Percentiles rank a stretch among this genome's conserved stretches.
phyloP scores from a whole-genome alignment of 2,329 filamentous ascomycete genomes.

The Lecanoromycetidae sp. region DNA sequence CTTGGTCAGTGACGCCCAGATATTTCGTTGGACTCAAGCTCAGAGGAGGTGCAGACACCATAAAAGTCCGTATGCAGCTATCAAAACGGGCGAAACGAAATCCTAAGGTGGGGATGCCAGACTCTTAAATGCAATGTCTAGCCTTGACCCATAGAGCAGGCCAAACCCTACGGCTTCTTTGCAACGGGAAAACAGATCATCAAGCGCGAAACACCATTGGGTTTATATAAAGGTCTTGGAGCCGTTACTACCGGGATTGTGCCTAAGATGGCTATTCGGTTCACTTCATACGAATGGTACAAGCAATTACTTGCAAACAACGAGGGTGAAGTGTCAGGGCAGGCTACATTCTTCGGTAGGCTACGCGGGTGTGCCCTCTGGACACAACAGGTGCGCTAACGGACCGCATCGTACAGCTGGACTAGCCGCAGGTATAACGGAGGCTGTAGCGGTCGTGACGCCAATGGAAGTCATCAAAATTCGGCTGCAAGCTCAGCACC shows the following conservation, averaged over 20 bases:
- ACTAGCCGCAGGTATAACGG: constrained; percentile 83
- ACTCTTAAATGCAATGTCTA: background rate
- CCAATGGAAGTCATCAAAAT: constrained; percentile 99
- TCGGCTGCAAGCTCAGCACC: constrained; percentile 91
- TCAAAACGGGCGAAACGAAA: constrained; percentile 71
- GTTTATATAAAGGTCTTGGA: constrained; percentile 94
- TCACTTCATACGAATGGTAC: constrained; percentile 93
- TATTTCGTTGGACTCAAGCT: background rate
- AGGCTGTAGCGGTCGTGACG: constrained; percentile 91
- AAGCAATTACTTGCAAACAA: constrained; percentile 68
- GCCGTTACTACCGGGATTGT: constrained; percentile 93
- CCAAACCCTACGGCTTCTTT: constrained; percentile 75
- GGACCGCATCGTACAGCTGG: constrained; percentile 46
- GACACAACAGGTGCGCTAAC: background rate
- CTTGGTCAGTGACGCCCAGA: constrained; percentile 48
- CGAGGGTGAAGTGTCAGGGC: constrained; percentile 54
- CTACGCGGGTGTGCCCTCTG: no score
- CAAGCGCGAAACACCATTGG: constrained; percentile 77
- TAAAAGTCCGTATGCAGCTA: constrained; percentile 99
- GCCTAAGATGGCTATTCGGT: constrained; percentile 98
- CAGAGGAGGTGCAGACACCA: constrained; percentile 54
- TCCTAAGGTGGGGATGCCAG: constrained; percentile 51
- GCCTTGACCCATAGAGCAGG: constrained; percentile 25
- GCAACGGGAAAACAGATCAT: constrained; percentile 78
- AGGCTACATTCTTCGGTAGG: constrained; percentile 57